Percentiles rank a stretch among this genome's conserved stretches.
phyloP scores from a whole-genome alignment of 176 grass and related monocot genomes.

The Raddia distichophylla region DNA sequence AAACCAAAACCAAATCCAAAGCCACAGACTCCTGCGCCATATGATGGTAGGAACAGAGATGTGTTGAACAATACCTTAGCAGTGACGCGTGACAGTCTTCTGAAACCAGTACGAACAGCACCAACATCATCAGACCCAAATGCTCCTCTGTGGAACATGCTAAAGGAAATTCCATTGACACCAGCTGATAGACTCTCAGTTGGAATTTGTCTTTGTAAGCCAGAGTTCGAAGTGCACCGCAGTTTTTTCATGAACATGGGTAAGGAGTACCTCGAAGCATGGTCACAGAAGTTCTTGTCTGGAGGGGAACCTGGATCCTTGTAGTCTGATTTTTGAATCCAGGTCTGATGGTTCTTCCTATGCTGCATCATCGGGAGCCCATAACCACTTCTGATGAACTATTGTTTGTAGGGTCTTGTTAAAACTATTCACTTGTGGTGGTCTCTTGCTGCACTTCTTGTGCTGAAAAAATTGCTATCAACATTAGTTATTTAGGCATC shows the following conservation, averaged over 20 bases:
- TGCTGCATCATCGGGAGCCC: background rate
- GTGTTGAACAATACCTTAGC: conserved; percentile 29
- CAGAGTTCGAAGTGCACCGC: conserved; percentile 51
- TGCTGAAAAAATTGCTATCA: conserved; percentile 21
- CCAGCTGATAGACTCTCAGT: conserved; percentile 51
- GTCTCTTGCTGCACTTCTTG: conserved; percentile 14
- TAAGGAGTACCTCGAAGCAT: conserved; percentile 57
- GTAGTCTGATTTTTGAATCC: conserved; percentile 28
- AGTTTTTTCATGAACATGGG: conserved; percentile 65
- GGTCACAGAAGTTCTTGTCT: conserved; percentile 52
- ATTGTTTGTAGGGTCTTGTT: background rate
- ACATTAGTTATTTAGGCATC: conserved; percentile 30
- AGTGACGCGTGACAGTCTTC: conserved; percentile 8
- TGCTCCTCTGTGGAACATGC: conserved; percentile 53
- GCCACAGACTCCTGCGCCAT: background rate
- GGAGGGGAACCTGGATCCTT: conserved; percentile 42
- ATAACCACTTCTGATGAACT: conserved; percentile 6
- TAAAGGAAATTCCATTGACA: conserved; percentile 54
- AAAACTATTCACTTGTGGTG: background rate
- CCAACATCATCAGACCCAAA: conserved; percentile 51
- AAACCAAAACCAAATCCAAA: conserved; percentile 45
- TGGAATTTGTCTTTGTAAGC: conserved; percentile 49
- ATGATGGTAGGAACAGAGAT: conserved; percentile 29
- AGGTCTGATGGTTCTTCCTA: background rate
- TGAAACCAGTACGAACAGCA: conserved; percentile 27